These are phyloP conservation scores for Cephaloascus fragrans DNA, from an alignment of 805 yeast species.

Conservation along the genomic window DNA sequence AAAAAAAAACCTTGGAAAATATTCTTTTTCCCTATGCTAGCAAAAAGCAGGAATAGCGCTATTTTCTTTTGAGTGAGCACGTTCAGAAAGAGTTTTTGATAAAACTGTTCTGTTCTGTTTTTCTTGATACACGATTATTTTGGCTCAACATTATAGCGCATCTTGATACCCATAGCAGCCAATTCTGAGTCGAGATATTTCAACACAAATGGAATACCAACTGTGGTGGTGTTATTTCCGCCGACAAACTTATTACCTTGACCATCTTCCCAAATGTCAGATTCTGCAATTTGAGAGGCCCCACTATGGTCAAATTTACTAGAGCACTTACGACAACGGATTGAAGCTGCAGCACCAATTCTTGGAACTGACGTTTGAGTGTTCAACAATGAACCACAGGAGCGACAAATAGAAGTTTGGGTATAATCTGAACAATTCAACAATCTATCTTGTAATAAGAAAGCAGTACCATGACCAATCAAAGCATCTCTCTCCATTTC, in stretches of 20 bases:
- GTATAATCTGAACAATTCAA: slow-evolving; percentile 94
- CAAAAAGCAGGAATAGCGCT: no score
- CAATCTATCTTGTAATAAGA: slow-evolving; percentile 86
- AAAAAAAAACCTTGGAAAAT: not conserved
- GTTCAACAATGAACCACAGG: slow-evolving; percentile 86
- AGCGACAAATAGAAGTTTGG: slow-evolving; percentile 80
- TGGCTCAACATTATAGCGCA: slow-evolving; percentile 82
- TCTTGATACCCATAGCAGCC: slow-evolving; percentile 94
- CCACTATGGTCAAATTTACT: slow-evolving; percentile 49
- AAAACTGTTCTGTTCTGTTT: not conserved
- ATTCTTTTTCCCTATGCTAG: not conserved
- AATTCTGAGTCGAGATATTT: slow-evolving; percentile 91
- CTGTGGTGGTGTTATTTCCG: slow-evolving; percentile 88
- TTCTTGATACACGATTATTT: slow-evolving; percentile 10
- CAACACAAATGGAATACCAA: slow-evolving; percentile 94
- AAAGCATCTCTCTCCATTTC: slow-evolving; percentile 99
- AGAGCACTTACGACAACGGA: slow-evolving; percentile 91
- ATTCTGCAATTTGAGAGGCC: slow-evolving; percentile 46
- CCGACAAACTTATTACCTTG: slow-evolving; percentile 87
- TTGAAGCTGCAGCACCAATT: slow-evolving; percentile 68
- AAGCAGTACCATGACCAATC: slow-evolving; percentile 97
- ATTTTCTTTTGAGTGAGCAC: no score
- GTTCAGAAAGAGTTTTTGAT: no score
- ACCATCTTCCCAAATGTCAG: slow-evolving; percentile 95
- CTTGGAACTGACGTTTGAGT: slow-evolving; percentile 89